Percentiles rank a stretch among this genome's conserved stretches.
Evolutionary conservation across 257 asterid genomes (phyloP).

Genomic region (Nyctanthes arbortristis): DNA sequence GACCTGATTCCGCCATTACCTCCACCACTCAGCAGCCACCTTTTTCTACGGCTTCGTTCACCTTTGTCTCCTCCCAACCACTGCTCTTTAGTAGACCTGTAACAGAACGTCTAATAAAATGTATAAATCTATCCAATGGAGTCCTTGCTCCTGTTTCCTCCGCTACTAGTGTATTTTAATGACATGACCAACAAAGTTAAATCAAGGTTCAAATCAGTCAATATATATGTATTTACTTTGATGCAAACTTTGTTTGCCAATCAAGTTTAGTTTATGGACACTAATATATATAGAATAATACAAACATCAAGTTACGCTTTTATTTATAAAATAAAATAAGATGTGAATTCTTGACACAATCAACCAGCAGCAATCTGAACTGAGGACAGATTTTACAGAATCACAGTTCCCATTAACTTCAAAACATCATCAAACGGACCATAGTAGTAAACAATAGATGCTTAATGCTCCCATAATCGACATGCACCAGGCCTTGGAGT

Average conservation of each 20-base stretch:
- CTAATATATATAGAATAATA: neutral
- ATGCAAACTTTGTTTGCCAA: neutral
- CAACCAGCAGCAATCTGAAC: neutral
- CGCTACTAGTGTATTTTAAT: too few relatives aligned
- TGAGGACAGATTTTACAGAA: neutral
- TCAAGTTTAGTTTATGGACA: neutral
- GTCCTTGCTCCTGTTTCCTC: neutral
- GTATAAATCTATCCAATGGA: neutral
- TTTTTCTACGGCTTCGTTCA: neutral
- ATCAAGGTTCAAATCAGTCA: too few relatives aligned
- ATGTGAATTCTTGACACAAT: neutral
- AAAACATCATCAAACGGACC: neutral
- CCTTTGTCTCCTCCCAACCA: neutral
- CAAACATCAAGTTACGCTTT: neutral
- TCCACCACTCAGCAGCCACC: slow-evolving; percentile 5
- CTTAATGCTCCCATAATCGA: neutral
- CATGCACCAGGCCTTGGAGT: neutral
- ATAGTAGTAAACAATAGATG: neutral
- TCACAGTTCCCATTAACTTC: neutral
- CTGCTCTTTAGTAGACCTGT: neutral
- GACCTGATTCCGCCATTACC: neutral
- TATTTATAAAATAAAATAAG: neutral
- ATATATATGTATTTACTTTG: too few relatives aligned
- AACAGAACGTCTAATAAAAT: neutral
- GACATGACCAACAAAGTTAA: too few relatives aligned